Percentiles rank a stretch among this genome's conserved stretches.
Evolutionary conservation across 345 rosid genomes (phyloP).

Genomic region (Populus pruinosa): DNA sequence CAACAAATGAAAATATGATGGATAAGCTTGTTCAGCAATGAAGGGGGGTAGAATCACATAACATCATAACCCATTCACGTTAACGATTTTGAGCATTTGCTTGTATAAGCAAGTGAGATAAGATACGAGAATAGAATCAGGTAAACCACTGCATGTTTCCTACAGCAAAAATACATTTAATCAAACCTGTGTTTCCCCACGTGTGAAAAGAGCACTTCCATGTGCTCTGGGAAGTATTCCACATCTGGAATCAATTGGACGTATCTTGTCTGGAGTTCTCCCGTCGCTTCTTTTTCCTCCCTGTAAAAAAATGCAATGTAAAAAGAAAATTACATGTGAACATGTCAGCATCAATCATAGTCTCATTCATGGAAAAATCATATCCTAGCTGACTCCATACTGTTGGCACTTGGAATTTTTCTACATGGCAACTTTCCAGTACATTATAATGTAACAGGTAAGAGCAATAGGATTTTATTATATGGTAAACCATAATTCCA

Average conservation of each 20-base stretch:
- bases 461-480: background rate
- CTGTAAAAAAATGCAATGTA: constrained; percentile 35
- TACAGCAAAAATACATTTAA: constrained; percentile 3
- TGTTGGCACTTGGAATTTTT: background rate
- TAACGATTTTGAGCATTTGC: background rate
- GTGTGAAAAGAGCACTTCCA: constrained; percentile 97
- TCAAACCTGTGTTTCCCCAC: constrained; percentile 98
- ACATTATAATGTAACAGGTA: background rate
- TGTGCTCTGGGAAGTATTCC: constrained; percentile 96
- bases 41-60: background rate
- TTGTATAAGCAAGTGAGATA: too few species aligned
- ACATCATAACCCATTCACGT: background rate
- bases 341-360: constrained; percentile 7
- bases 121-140: too few species aligned
- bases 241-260: constrained; percentile 84
- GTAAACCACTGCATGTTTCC: too few species aligned
- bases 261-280: constrained; percentile 66
- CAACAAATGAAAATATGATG: background rate
- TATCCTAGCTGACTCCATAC: background rate
- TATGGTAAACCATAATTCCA: background rate
- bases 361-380: background rate
- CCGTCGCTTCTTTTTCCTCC: constrained; percentile 99
- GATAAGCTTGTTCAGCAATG: background rate
- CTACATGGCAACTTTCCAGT: background rate
- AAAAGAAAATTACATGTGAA: constrained; percentile 7